phyloP scores from a whole-genome alignment of 208 protist genomes.

The Angomonas ambiguus region DNA sequence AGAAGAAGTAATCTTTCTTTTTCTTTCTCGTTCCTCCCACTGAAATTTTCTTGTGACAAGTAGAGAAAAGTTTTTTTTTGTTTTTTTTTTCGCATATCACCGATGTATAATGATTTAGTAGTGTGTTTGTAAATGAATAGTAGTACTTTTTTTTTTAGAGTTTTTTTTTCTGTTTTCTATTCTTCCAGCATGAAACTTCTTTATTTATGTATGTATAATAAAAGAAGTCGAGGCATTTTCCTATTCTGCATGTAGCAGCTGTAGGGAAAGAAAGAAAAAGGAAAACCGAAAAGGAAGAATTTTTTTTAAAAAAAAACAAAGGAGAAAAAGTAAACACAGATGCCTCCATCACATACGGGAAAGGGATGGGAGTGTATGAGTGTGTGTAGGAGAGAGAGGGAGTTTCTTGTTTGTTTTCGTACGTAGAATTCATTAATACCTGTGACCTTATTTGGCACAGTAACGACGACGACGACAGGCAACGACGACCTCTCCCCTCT shows the following conservation, averaged over 20 bases:
- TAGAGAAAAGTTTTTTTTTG: neutral
- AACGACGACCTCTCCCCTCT: too few relatives aligned
- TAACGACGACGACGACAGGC: too few relatives aligned
- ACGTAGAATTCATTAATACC: too few relatives aligned
- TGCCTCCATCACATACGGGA: too few relatives aligned
- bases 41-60: slow-evolving; percentile 5
- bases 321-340: too few relatives aligned
- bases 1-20: slow-evolving; percentile 12
- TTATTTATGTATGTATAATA: neutral
- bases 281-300: slow-evolving; percentile 4
- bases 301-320: slow-evolving; percentile 8
- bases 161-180: neutral
- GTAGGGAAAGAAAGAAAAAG: too few relatives aligned
- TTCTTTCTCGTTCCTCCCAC: neutral
- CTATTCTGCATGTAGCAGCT: too few relatives aligned
- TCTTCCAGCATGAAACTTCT: neutral
- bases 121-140: neutral
- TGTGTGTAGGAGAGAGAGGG: too few relatives aligned
- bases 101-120: neutral
- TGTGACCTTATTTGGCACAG: too few relatives aligned
- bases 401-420: too few relatives aligned
- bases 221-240: neutral
- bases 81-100: neutral
- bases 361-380: too few relatives aligned
- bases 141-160: neutral